Evolutionary conservation across 108 stramenopile species (phyloP).

Genomic region (Cyclotella choctawhatcheeana): DNA sequence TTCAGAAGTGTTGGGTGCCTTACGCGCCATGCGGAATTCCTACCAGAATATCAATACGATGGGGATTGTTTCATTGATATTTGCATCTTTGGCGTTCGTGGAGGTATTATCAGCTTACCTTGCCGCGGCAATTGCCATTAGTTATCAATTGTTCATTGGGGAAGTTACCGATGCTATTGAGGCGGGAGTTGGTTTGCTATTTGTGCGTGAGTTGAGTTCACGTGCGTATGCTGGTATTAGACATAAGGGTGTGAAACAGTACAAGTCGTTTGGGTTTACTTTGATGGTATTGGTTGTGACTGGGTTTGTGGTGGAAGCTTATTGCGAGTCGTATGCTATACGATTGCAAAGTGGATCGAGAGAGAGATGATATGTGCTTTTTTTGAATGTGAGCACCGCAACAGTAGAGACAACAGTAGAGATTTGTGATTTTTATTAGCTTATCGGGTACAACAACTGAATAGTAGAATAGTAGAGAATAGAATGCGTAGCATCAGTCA

Average conservation of each 20-base stretch:
- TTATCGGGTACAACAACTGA: too few species aligned
- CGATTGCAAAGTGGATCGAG: neutral
- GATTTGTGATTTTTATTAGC: too few species aligned
- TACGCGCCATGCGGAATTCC: conserved; percentile 35
- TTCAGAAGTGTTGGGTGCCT: conserved; percentile 40
- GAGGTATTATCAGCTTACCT: conserved; percentile 47
- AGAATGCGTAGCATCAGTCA: too few species aligned
- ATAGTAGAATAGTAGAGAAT: too few species aligned
- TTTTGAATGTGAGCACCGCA: too few species aligned
- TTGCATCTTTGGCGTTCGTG: conserved; percentile 46
- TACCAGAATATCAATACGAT: neutral
- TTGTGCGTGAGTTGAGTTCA: conserved; percentile 52
- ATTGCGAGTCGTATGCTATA: neutral
- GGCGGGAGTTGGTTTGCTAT: conserved; percentile 51
- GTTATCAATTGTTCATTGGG: conserved; percentile 47
- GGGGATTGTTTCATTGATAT: conserved; percentile 12
- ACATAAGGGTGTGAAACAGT: conserved; percentile 3
- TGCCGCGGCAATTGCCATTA: conserved; percentile 44
- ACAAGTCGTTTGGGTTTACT: neutral
- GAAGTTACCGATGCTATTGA: conserved; percentile 58
- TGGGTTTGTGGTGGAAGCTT: neutral
- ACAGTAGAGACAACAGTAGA: too few species aligned
- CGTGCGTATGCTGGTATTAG: conserved; percentile 46
- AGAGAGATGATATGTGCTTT: neutral
- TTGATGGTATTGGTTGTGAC: neutral